Conservation (phyloP, 2,329 filamentous ascomycete species). For the Ceratocystis lukuohia region DNA sequence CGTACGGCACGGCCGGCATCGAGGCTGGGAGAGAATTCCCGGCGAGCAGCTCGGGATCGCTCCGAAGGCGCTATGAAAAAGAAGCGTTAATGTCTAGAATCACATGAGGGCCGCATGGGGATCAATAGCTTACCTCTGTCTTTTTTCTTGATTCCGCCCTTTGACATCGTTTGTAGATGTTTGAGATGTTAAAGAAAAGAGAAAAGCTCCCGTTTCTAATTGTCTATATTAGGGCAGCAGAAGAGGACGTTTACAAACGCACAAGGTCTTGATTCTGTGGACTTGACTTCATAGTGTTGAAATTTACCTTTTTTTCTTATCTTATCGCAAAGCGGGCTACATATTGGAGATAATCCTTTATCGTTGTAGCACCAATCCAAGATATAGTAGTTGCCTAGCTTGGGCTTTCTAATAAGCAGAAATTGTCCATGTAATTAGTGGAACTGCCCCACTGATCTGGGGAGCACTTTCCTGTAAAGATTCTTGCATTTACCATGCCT, state of each 20-base stretch:
- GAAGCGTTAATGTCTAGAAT: not conserved
- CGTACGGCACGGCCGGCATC: constrained; percentile 15
- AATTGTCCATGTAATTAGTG: not conserved
- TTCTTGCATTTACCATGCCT: not conserved
- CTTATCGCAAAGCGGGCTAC: constrained; percentile 12
- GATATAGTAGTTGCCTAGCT: not conserved
- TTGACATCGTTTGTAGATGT: constrained; percentile 13
- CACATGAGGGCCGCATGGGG: not conserved
- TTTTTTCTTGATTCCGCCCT: constrained; percentile 19
- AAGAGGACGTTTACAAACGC: not conserved
- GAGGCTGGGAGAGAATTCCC: constrained; percentile 17
- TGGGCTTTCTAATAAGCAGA: not conserved
- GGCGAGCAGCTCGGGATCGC: constrained; percentile 17
- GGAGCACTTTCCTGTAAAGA: not conserved
- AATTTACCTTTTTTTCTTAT: constrained; percentile 15
- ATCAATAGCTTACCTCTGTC: constrained; percentile 10
- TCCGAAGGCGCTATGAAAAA: constrained; percentile 15
- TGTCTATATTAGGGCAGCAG: not conserved
- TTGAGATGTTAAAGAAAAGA: not conserved
- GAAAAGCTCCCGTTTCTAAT: not conserved
- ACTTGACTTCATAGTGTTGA: not conserved
- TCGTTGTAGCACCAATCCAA: no score
- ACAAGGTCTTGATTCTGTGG: not conserved
- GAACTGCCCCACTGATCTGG: not conserved
- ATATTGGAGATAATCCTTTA: not conserved